Base-by-base conservation (phyloP, 2,329 filamentous ascomycete species). In the Magnaporthales sp. region DNA sequence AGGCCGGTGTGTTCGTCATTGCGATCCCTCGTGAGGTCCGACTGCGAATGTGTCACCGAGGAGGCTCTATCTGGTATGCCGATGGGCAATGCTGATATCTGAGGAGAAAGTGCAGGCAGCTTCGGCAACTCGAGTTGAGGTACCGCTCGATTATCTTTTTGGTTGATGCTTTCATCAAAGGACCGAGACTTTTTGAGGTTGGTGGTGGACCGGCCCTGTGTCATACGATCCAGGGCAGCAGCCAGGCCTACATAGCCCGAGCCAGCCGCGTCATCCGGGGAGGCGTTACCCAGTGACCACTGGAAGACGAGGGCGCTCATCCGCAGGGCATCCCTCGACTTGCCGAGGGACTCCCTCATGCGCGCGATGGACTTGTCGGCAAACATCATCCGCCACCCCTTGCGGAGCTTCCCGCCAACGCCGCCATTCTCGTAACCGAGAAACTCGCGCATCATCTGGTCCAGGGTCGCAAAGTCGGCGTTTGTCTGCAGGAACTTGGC, bases 211-310 rank as follows among this genome's bases (percentile, higher is more conserved):
- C 70, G 72, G 26, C 70, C 70, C 66, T 73, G 73, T 64, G 75
- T 75, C 68, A 86, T 76, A 66, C 82, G 80, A 61, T 89, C 85
- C 11, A 91, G 80, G 3, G 88, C 88, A 10, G 88, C 87, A 0
- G 86, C 84, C 8, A 91, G 80, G 4, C 87, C 87, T 1, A 87
- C 87, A 72, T 89, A 91, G 60, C 89, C 89, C 62, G 89, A 89
- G 22, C 87, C 86, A 58, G 86, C 81, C 13, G 86, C 82, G 19
- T 83, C 82, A 70, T 89, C 86, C 19, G 84, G 83, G 72, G 83
- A 85, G 24, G 81, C 80, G 31, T 81, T 81, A 9, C 86, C 86
- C 3, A 90, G 78, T 24, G 83, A 86, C 86, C 87, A 90, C 70
- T 88, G 83, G 74, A 90, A 86, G 71, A 88, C 83, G 61, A 87